Evolutionary conservation across 2,329 filamentous ascomycete species (phyloP).

Genomic region (Domatiomyces catenatus): DNA sequence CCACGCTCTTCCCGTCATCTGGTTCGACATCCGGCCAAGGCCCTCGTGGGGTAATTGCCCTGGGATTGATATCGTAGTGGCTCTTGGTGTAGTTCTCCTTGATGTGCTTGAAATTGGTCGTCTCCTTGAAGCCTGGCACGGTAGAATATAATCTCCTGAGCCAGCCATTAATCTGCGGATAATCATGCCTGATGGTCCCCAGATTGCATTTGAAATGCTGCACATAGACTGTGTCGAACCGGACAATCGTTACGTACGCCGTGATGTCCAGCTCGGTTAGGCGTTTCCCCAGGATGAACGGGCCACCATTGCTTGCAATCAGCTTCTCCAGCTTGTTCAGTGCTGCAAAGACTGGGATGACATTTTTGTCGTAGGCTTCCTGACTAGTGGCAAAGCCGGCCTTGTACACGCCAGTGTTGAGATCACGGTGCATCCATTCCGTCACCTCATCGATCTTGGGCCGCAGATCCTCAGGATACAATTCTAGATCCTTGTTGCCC

Average conservation of each 20-base stretch:
- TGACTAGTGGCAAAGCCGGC: slow-evolving; percentile 44
- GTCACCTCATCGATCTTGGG: slow-evolving; percentile 37
- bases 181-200: slow-evolving; percentile 44
- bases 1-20: slow-evolving; percentile 30
- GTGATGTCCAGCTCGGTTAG: slow-evolving; percentile 47
- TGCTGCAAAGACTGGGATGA: slow-evolving; percentile 42
- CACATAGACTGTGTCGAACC: slow-evolving; percentile 47
- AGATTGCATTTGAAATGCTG: slow-evolving; percentile 55
- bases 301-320: slow-evolving; percentile 32
- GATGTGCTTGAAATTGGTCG: slow-evolving; percentile 51
- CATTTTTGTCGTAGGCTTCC: slow-evolving; percentile 39
- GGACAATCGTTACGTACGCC: slow-evolving; percentile 42
- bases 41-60: slow-evolving; percentile 46
- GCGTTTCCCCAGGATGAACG: slow-evolving; percentile 39
- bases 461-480: slow-evolving; percentile 39
- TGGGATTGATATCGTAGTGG: slow-evolving; percentile 44
- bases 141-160: slow-evolving; percentile 45
- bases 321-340: slow-evolving; percentile 44
- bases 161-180: slow-evolving; percentile 47
- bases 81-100: slow-evolving; percentile 54
- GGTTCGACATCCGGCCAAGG: slow-evolving; percentile 43
- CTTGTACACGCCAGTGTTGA: slow-evolving; percentile 48
- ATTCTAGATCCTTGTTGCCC: slow-evolving; percentile 28
- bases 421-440: slow-evolving; percentile 39
- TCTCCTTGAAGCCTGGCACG: slow-evolving; percentile 38